These are phyloP conservation scores for Ceratocystiopsis minuta DNA, from an alignment of 2,329 filamentous ascomycete species.

Conservation along the genomic window DNA sequence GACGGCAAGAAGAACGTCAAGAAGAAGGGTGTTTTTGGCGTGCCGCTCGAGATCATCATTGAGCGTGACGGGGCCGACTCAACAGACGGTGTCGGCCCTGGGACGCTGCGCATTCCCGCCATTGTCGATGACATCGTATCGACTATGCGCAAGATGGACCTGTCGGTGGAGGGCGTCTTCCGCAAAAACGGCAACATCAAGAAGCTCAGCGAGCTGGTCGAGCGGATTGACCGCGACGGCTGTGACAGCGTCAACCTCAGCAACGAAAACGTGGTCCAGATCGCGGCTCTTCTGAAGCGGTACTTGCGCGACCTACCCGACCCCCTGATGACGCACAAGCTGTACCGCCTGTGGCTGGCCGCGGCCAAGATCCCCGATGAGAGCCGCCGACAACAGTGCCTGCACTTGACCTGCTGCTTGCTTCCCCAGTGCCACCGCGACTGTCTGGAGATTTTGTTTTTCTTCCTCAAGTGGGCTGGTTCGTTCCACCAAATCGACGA, in stretches of 20 bases:
- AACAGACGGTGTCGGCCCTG: slow-evolving; percentile 90
- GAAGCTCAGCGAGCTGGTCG: slow-evolving; percentile 69
- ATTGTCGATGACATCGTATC: slow-evolving; percentile 87
- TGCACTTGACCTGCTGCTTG: slow-evolving; percentile 83
- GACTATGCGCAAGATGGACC: slow-evolving; percentile 96
- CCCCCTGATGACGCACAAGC: slow-evolving; percentile 83
- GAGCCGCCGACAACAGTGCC: slow-evolving; percentile 62
- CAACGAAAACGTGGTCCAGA: slow-evolving; percentile 78
- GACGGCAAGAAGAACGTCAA: slow-evolving; percentile 60
- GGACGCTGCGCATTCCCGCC: slow-evolving; percentile 76
- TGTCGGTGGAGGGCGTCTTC: slow-evolving; percentile 96
- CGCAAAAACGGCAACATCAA: slow-evolving; percentile 98
- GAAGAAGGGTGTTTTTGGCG: slow-evolving; percentile 88
- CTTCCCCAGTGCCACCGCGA: slow-evolving; percentile 85
- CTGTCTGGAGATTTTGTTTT: slow-evolving; percentile 85
- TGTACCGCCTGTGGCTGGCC: slow-evolving; percentile 77
- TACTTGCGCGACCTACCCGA: slow-evolving; percentile 91
- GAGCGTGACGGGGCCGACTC: slow-evolving; percentile 92
- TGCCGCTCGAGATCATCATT: slow-evolving; percentile 71
- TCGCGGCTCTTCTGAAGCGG: slow-evolving; percentile 85
- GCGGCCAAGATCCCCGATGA: slow-evolving; percentile 75
- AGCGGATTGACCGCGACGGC: slow-evolving; percentile 70
- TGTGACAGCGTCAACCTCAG: slow-evolving; percentile 73
- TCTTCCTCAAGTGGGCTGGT: slow-evolving; percentile 91
- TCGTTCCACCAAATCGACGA: slow-evolving; percentile 96